Evolutionary conservation across 805 yeast species (phyloP).

Genomic region (Jamesozyma rosinii): DNA sequence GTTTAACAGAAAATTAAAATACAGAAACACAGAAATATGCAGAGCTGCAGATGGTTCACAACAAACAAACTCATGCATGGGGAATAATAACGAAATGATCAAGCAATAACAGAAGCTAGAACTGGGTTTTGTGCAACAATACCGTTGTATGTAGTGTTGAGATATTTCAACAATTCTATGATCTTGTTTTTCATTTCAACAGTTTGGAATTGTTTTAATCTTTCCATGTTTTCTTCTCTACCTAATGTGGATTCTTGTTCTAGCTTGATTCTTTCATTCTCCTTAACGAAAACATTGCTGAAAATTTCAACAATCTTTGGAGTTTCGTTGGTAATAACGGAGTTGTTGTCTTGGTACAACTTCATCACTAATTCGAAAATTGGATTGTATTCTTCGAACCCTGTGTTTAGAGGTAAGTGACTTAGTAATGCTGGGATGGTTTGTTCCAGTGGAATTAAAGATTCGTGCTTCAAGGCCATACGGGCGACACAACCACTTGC

Average conservation of each 20-base stretch:
- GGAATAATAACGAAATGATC: neutral
- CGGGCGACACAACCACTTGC: constrained; percentile 97
- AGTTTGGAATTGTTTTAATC: constrained; percentile 67
- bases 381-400: constrained; percentile 87
- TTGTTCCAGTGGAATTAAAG: constrained; percentile 66
- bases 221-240: constrained; percentile 72
- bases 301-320: constrained; percentile 59
- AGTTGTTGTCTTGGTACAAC: constrained; percentile 57
- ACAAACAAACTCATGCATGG: neutral
- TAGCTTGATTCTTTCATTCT: constrained; percentile 61
- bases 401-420: constrained; percentile 80
- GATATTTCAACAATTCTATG: constrained; percentile 59
- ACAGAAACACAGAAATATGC: neutral
- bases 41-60: no score
- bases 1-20: neutral
- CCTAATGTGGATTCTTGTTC: constrained; percentile 71
- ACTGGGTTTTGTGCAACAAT: constrained; percentile 41
- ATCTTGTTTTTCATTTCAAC: constrained; percentile 59
- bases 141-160: constrained; percentile 58
- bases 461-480: constrained; percentile 65
- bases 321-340: constrained; percentile 44
- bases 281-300: constrained; percentile 63
- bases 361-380: constrained; percentile 68
- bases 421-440: constrained; percentile 64
- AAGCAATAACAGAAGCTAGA: constrained; percentile 32